These are phyloP conservation scores for Penicillium glabrum DNA, from an alignment of 2,329 filamentous ascomycete genomes.

Conservation along the genomic window DNA sequence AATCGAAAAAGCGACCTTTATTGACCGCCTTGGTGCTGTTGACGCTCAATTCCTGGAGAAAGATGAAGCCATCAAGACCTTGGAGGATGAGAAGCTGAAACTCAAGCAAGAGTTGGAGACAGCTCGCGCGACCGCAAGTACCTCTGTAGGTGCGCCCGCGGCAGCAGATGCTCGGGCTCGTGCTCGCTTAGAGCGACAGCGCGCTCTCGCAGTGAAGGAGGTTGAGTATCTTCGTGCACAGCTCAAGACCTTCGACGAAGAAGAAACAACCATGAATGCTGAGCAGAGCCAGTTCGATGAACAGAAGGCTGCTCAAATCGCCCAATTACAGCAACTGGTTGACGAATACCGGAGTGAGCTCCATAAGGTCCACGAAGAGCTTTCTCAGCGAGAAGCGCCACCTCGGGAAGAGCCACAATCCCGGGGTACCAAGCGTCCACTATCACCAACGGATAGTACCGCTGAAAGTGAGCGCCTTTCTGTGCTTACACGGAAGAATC, in stretches of 20 bases:
- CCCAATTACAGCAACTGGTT: slow-evolving; percentile 80
- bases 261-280: slow-evolving; percentile 78
- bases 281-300: slow-evolving; percentile 72
- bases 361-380: slow-evolving; percentile 68
- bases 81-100: slow-evolving; percentile 68
- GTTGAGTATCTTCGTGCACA: slow-evolving; percentile 92
- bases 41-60: slow-evolving; percentile 77
- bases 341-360: slow-evolving; percentile 84
- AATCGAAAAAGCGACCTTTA: slow-evolving; percentile 73
- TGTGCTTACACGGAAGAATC: slow-evolving; percentile 81
- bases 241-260: slow-evolving; percentile 80
- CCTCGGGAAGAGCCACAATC: slow-evolving; percentile 43
- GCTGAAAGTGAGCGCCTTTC: slow-evolving; percentile 70
- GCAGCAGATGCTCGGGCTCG: slow-evolving; percentile 66
- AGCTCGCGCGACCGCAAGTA: slow-evolving; percentile 53
- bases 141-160: slow-evolving; percentile 35
- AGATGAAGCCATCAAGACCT: slow-evolving; percentile 68
- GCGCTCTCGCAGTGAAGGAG: slow-evolving; percentile 82
- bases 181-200: slow-evolving; percentile 79
- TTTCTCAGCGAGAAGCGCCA: slow-evolving; percentile 63
- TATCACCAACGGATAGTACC: slow-evolving; percentile 56
- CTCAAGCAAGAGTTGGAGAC: slow-evolving; percentile 71
- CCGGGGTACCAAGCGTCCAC: slow-evolving; percentile 63
- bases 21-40: slow-evolving; percentile 75
- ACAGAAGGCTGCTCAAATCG: slow-evolving; percentile 70